Conservation (phyloP, 2,329 filamentous ascomycete species). For the Exophiala aquamarina region DNA sequence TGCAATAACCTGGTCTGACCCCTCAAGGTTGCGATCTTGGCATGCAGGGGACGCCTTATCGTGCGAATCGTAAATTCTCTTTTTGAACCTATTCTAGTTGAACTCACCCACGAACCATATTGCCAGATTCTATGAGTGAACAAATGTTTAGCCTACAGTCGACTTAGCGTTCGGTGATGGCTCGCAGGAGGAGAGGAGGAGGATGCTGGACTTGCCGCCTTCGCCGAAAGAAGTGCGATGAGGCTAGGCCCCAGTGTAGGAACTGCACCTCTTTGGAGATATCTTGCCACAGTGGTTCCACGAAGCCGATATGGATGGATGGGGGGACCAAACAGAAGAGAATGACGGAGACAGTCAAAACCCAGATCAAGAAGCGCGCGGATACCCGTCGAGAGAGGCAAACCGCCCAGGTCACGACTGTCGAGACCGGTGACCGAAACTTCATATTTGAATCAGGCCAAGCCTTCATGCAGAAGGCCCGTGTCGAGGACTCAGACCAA, state of each 20-base stretch:
- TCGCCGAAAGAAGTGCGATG: slow-evolving; percentile 63
- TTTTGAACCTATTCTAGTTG: too few relatives aligned
- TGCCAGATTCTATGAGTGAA: too few relatives aligned
- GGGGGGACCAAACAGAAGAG: slow-evolving; percentile 49
- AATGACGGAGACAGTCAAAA: slow-evolving; percentile 55
- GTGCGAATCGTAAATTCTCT: too few relatives aligned
- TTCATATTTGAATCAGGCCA: not conserved
- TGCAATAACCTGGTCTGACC: too few relatives aligned
- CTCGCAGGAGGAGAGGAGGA: too few relatives aligned
- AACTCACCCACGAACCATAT: too few relatives aligned
- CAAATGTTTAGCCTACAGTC: too few relatives aligned
- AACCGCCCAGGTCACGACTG: slow-evolving; percentile 11
- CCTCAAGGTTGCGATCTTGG: too few relatives aligned
- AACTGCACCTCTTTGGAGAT: slow-evolving; percentile 55
- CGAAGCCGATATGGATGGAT: slow-evolving; percentile 61
- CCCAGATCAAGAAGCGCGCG: slow-evolving; percentile 57
- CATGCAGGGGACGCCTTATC: too few relatives aligned
- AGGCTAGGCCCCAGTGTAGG: slow-evolving; percentile 53
- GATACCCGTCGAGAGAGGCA: slow-evolving; percentile 38
- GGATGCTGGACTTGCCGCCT: slow-evolving; percentile 38
- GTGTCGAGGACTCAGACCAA: not conserved
- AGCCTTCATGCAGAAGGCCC: slow-evolving; percentile 10
- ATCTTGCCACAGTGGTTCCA: slow-evolving; percentile 52
- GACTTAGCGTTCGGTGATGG: too few relatives aligned
- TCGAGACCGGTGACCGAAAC: slow-evolving; percentile 3